These are phyloP conservation scores for Xylona heveae DNA, from an alignment of 495 filamentous ascomycete species.

Conservation along the genomic window DNA sequence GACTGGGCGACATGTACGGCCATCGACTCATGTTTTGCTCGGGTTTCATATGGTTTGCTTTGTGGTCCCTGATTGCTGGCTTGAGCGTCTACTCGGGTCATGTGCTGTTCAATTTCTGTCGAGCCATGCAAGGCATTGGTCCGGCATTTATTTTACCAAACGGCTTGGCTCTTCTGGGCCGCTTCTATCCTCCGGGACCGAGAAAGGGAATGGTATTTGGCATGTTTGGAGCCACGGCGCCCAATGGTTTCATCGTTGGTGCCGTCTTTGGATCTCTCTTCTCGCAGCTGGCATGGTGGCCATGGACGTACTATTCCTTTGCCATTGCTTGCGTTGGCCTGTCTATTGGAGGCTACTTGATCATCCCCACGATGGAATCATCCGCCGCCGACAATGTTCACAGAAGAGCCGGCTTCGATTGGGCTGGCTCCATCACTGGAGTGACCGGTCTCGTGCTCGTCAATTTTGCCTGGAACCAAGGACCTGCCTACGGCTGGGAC, in stretches of 20 bases:
- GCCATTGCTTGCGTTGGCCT: slow-evolving; percentile 22
- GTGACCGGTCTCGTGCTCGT: slow-evolving; percentile 33
- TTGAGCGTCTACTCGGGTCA: slow-evolving; percentile 24
- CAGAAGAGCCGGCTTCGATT: slow-evolving; percentile 30
- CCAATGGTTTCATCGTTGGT: slow-evolving; percentile 29
- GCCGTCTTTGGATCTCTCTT: slow-evolving; percentile 27
- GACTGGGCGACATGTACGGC: slow-evolving; percentile 43
- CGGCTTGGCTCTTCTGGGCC: slow-evolving; percentile 36
- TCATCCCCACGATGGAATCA: slow-evolving; percentile 25
- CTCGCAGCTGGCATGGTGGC: slow-evolving; percentile 35
- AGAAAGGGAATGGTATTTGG: slow-evolving; percentile 43
- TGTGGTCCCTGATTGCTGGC: slow-evolving; percentile 39
- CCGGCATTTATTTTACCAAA: slow-evolving; percentile 41
- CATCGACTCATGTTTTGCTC: slow-evolving; percentile 36
- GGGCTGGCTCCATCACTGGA: slow-evolving; percentile 25
- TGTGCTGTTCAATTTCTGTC: slow-evolving; percentile 33
- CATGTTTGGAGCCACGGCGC: slow-evolving; percentile 40
- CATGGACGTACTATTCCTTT: slow-evolving; percentile 41
- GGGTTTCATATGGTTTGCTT: slow-evolving; percentile 37
- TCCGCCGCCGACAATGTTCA: slow-evolving; percentile 8
- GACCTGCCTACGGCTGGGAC: slow-evolving; percentile 32
- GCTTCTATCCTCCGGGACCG: slow-evolving; percentile 26
- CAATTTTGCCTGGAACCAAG: slow-evolving; percentile 43
- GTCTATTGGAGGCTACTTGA: slow-evolving; percentile 18
- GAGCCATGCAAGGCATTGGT: slow-evolving; percentile 39